These are phyloP conservation scores for Trametes pubescens DNA, from an alignment of 1,284 basidiomycete species.

Conservation along the genomic window DNA sequence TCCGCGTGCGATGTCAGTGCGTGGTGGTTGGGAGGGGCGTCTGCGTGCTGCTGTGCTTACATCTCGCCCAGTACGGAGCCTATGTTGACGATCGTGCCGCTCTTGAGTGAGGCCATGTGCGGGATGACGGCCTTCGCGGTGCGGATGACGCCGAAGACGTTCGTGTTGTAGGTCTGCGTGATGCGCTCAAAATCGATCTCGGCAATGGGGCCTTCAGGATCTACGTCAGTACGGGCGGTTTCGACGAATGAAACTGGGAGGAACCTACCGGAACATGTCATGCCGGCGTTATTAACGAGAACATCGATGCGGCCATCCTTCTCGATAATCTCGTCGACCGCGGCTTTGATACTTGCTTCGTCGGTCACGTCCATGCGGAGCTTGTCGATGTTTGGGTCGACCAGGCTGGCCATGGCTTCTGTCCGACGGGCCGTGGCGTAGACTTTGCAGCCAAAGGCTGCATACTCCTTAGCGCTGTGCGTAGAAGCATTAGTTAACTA, in stretches of 20 bases:
- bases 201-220: constrained; percentile 59
- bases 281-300: constrained; percentile 43
- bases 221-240: neutral
- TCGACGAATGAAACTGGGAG: neutral
- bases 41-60: constrained; percentile 46
- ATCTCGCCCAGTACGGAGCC: constrained; percentile 72
- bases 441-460: constrained; percentile 44
- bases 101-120: constrained; percentile 68
- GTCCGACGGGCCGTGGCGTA: constrained; percentile 48
- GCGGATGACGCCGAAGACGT: constrained; percentile 68
- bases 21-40: neutral
- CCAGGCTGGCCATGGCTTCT: constrained; percentile 44
- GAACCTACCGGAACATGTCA: constrained; percentile 39
- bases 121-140: constrained; percentile 70
- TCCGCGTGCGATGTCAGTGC: too few species aligned
- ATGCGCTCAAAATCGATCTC: constrained; percentile 66
- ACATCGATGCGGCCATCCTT: constrained; percentile 39
- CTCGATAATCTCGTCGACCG: constrained; percentile 37
- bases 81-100: constrained; percentile 78
- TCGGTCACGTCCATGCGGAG: constrained; percentile 42
- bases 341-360: constrained; percentile 37
- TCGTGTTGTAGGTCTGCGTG: constrained; percentile 62
- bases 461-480: constrained; percentile 45
- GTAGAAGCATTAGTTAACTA: too few species aligned
- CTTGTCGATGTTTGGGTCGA: constrained; percentile 37